Evolutionary conservation across 495 filamentous ascomycete genomes (phyloP).

Genomic region (Penicillium egyptiacum): DNA sequence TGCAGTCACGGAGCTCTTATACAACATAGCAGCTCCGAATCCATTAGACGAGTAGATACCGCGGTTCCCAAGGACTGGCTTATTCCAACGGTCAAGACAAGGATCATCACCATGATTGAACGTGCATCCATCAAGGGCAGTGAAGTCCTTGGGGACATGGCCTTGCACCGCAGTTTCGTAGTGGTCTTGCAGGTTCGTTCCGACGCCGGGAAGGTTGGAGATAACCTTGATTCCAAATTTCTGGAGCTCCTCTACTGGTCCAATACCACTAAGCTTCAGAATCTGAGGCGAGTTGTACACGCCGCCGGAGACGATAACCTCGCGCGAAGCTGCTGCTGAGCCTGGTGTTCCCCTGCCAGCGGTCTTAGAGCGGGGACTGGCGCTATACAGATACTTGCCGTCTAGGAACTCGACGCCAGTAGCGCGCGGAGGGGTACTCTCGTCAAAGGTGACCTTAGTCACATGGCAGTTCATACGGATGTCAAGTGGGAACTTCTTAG

Average conservation of each 20-base stretch:
- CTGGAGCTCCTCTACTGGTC: constrained; percentile 51
- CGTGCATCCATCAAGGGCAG: constrained; percentile 28
- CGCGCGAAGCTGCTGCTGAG: constrained; percentile 49
- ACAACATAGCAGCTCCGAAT: constrained; percentile 46
- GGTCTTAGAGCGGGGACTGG: constrained; percentile 44
- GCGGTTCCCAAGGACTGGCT: constrained; percentile 33
- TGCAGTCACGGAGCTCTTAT: constrained; percentile 42
- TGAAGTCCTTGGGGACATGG: constrained; percentile 42
- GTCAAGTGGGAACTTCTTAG: constrained; percentile 57
- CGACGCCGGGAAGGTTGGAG: constrained; percentile 60
- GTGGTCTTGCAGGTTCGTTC: constrained; percentile 66
- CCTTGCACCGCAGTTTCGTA: constrained; percentile 55
- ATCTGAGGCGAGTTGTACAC: constrained; percentile 63
- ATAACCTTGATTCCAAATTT: constrained; percentile 53
- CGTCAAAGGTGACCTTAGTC: constrained; percentile 59
- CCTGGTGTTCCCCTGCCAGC: constrained; percentile 42
- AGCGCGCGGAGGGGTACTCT: constrained; percentile 47
- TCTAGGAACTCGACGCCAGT: constrained; percentile 64
- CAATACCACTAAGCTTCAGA: constrained; percentile 65
- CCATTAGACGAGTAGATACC: constrained; percentile 54
- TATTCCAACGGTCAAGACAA: constrained; percentile 48
- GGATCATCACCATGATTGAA: constrained; percentile 32
- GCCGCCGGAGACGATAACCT: constrained; percentile 62
- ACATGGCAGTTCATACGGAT: constrained; percentile 60
- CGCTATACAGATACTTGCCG: constrained; percentile 59